A percentile compares a stretch with the other conserved stretches of the same genome.
These are phyloP conservation scores for Gnetum montanum DNA, from an alignment of 75 land plant species.

Conservation along the genomic window DNA sequence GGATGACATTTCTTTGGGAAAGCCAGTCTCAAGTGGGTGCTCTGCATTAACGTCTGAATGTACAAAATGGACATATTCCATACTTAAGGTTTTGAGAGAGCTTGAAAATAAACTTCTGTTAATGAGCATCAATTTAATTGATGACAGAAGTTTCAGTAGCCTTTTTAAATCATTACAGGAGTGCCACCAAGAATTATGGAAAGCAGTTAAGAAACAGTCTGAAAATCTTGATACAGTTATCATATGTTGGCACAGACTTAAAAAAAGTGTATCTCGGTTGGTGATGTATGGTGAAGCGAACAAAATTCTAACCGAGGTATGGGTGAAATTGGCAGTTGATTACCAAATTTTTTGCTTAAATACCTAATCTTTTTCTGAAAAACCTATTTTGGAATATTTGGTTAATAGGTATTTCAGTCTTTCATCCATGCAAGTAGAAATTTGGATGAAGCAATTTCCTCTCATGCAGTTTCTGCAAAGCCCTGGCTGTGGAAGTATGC, in stretches of 20 bases:
- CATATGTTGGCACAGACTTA: slow-evolving; percentile 22
- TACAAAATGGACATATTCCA: slow-evolving; percentile 13
- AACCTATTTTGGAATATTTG: too few species aligned
- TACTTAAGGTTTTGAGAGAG: slow-evolving; percentile 15
- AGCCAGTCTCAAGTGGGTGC: too few species aligned
- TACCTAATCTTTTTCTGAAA: too few species aligned
- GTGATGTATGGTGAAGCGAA: neutral
- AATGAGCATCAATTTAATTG: neutral
- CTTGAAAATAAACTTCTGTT: slow-evolving; percentile 20
- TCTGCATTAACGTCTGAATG: too few species aligned
- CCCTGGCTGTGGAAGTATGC: slow-evolving; percentile 70
- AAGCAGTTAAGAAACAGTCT: slow-evolving; percentile 7
- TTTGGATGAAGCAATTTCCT: slow-evolving; percentile 13
- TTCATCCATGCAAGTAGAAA: slow-evolving; percentile 16
- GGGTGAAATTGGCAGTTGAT: too few species aligned
- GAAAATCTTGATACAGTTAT: slow-evolving; percentile 16
- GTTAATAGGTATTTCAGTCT: too few species aligned
- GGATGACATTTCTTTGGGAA: too few species aligned
- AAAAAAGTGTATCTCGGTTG: slow-evolving; percentile 1
- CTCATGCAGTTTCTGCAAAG: slow-evolving; percentile 20
- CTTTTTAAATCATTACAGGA: slow-evolving; percentile 14
- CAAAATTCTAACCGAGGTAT: neutral
- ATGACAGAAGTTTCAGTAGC: slow-evolving; percentile 1
- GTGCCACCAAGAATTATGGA: slow-evolving; percentile 26
- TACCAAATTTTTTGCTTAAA: too few species aligned